phyloP scores from a whole-genome alignment of 495 filamentous ascomycete species.

The Physcia stellaris region DNA sequence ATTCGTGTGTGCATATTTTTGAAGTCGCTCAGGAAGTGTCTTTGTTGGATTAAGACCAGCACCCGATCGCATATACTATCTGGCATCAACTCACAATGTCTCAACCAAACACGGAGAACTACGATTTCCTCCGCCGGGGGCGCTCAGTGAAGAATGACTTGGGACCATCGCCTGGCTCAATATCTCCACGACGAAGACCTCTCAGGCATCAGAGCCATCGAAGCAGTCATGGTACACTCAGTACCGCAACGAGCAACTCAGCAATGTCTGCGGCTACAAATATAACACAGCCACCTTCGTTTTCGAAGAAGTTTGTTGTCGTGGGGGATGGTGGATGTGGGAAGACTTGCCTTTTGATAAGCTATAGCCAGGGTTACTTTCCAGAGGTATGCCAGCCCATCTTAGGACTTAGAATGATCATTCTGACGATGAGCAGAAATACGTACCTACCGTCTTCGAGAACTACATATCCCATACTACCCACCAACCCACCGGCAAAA shows the following conservation, averaged over 20 bases:
- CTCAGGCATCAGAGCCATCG: conserved; percentile 46
- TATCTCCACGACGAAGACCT: conserved; percentile 34
- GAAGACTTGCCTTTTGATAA: conserved; percentile 96
- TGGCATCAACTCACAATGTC: conserved; percentile 36
- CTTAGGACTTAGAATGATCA: background rate
- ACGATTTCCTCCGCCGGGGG: conserved; percentile 35
- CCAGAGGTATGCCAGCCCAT: conserved; percentile 59
- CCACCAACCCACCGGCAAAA: conserved; percentile 77
- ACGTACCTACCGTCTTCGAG: conserved; percentile 96
- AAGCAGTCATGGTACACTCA: conserved; percentile 69
- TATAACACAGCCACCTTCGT: conserved; percentile 77
- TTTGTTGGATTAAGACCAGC: too few relatives aligned
- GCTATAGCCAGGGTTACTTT: conserved; percentile 95
- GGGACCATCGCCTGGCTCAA: conserved; percentile 28
- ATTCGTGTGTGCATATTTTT: too few relatives aligned
- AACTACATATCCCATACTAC: conserved; percentile 97
- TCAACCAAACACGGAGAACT: conserved; percentile 33
- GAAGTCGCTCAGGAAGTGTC: too few relatives aligned
- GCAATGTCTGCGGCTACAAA: conserved; percentile 69
- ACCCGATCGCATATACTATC: too few relatives aligned
- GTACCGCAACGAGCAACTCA: conserved; percentile 56
- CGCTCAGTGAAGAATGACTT: conserved; percentile 24
- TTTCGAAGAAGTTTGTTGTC: conserved; percentile 97
- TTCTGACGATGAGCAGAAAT: conserved; percentile 56
- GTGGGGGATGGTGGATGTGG: conserved; percentile 97